Percentiles rank a stretch among this genome's conserved stretches.
These are phyloP conservation scores for Colletotrichum eremochloae DNA, from an alignment of 2,329 filamentous ascomycete species.

Conservation along the genomic window DNA sequence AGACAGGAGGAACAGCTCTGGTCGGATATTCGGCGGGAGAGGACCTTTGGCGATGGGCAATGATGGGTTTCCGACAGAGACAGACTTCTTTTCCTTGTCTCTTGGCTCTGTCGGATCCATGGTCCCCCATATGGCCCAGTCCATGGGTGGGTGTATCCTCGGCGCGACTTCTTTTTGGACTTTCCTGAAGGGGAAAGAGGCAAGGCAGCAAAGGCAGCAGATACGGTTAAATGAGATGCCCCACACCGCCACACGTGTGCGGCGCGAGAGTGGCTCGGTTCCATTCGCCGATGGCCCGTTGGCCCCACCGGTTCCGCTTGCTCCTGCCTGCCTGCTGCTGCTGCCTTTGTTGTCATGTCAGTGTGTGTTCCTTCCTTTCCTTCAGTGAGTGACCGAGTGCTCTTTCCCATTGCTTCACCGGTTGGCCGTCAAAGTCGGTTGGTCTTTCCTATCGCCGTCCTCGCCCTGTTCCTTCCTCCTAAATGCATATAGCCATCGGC, in stretches of 20 bases:
- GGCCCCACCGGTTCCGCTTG: neutral
- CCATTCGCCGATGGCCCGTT: constrained; percentile 30
- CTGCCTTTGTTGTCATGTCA: neutral
- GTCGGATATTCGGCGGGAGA: neutral
- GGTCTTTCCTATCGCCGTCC: neutral
- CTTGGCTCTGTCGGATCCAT: neutral
- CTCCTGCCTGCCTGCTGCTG: neutral
- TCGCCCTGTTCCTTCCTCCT: neutral
- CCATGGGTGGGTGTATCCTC: neutral
- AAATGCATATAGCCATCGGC: constrained; percentile 1
- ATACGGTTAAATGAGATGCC: constrained; percentile 41
- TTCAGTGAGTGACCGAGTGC: neutral
- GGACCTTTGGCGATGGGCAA: neutral
- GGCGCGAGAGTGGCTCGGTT: constrained; percentile 26
- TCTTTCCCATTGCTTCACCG: neutral
- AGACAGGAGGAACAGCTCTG: neutral
- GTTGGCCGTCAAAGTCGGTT: neutral
- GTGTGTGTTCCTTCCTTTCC: neutral
- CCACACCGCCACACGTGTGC: constrained; percentile 31
- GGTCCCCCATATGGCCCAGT: too few relatives aligned
- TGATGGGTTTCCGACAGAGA: neutral
- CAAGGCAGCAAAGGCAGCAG: constrained; percentile 5
- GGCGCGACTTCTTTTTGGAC: constrained; percentile 2
- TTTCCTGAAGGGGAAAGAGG: constrained; percentile 18
- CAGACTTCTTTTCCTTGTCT: neutral